Base-by-base conservation (phyloP, 164 flowering plant species). In the Warburgia ugandensis region DNA sequence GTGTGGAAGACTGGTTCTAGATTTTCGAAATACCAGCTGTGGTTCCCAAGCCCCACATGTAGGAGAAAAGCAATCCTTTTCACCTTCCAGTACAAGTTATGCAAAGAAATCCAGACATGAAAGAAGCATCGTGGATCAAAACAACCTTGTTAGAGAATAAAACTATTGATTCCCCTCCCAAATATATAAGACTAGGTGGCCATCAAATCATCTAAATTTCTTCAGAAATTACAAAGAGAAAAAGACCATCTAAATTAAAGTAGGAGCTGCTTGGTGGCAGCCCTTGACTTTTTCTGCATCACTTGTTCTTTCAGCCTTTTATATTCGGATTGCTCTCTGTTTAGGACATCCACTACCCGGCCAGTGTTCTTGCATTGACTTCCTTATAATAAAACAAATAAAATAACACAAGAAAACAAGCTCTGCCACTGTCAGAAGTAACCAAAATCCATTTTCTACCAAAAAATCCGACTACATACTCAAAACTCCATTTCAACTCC, bases 201-300 rank as follows among this genome's bases (percentile, higher is more conserved):
- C 50, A 46, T 29, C 50, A 16, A 46, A 46, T 46, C 32, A 29
- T 13, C 50, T 21, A 32, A 46, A 28, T 16, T n/a, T 28, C 50
- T 27, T 27, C 17, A 28, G 9, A 46, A 30, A 19, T 14, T 3
- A 6, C n/a, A 17, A 3, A 21, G 1, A 31, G 21, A 31, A 30
- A 48, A 32, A 19, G 25, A 17, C 27, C 10, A 2, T 31, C 12
- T 11, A 25, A 31, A 45, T 9, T 22, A 45, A 45, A 45, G 49
- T n/a, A 45, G 49, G 49, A 45, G 29, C 8, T 13, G 9, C 8
- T 25, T 45, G 25, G 49, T 29, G 49, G 49, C 32, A 45, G 32
- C 16, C 27, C 32, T 45, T 45, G 49, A 28, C 31, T 23, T 43
- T 43, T n/a, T n/a, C n/a, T n/a, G n/a, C n/a, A n/a, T n/a, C n/a